Evolutionary conservation across 345 rosid genomes (phyloP).

Genomic region (Odontarrhena argentea): DNA sequence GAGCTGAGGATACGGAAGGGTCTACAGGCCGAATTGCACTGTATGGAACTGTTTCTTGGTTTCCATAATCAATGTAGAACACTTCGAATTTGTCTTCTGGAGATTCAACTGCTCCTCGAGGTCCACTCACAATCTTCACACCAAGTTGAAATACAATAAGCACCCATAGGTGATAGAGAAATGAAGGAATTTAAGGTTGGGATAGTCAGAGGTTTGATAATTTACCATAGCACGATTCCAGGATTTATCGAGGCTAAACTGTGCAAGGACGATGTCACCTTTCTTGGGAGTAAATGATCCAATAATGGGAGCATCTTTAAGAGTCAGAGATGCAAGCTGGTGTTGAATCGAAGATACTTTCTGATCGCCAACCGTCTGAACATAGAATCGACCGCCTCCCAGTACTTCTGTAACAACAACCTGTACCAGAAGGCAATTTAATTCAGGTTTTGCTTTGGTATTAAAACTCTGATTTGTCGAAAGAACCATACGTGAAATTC

Average conservation of each 20-base stretch:
- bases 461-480: not conserved
- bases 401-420: conserved; percentile 90
- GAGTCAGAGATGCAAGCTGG: conserved; percentile 72
- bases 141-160: conserved; percentile 21
- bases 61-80: conserved; percentile 93
- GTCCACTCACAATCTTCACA: conserved; percentile 80
- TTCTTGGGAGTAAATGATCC: conserved; percentile 89
- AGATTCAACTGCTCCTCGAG: conserved; percentile 72
- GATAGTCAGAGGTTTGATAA: conserved; percentile 9
- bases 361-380: conserved; percentile 81
- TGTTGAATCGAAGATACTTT: conserved; percentile 77
- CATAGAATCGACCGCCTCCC: conserved; percentile 88
- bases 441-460: conserved; percentile 12
- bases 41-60: conserved; percentile 84
- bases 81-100: conserved; percentile 81
- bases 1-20: conserved; percentile 66
- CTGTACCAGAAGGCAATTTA: conserved; percentile 47
- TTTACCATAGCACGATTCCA: conserved; percentile 99
- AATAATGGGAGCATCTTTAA: conserved; percentile 76
- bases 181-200: not conserved
- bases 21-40: conserved; percentile 75
- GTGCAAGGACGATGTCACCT: conserved; percentile 92
- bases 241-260: conserved; percentile 90
- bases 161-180: conserved; percentile 6
- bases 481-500: conserved; percentile 20